phyloP scores from a whole-genome alignment of 345 rosid genomes.

The Raphanus raphanistrum region DNA sequence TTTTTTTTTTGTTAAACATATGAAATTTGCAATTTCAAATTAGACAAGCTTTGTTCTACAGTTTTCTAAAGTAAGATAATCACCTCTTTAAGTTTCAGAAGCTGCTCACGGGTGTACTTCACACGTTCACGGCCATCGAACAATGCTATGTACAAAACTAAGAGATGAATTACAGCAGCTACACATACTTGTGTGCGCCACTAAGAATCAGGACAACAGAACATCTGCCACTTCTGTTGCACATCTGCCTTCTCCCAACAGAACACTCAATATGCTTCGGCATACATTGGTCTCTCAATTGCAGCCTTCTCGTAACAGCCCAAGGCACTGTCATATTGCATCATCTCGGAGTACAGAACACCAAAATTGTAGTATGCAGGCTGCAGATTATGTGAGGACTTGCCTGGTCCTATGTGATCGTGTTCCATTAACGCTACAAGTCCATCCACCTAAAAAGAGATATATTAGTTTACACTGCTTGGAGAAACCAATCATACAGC shows the following conservation, averaged over 20 bases:
- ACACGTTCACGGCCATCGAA: slow-evolving; percentile 65
- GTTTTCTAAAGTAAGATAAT: not conserved
- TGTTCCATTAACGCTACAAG: slow-evolving; percentile 87
- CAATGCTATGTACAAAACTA: not conserved
- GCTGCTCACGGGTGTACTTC: slow-evolving; percentile 66
- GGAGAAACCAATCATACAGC: not conserved
- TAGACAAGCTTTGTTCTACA: not conserved
- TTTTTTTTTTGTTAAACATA: too few relatives aligned
- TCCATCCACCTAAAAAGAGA: slow-evolving; percentile 75
- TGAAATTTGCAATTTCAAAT: not conserved
- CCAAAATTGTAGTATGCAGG: slow-evolving; percentile 99
- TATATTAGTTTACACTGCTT: not conserved
- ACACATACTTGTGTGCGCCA: slow-evolving; percentile 38
- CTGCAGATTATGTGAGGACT: slow-evolving; percentile 44
- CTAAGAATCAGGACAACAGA: slow-evolving; percentile 45
- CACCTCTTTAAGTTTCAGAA: slow-evolving; percentile 67
- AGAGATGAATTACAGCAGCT: slow-evolving; percentile 32
- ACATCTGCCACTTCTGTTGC: too few relatives aligned
- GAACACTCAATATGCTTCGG: slow-evolving; percentile 67
- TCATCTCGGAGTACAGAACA: slow-evolving; percentile 96
- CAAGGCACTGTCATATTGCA: slow-evolving; percentile 97
- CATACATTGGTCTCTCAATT: slow-evolving; percentile 93
- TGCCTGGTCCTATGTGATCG: slow-evolving; percentile 78
- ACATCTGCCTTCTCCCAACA: too few relatives aligned
- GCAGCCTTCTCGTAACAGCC: slow-evolving; percentile 98